Evolutionary conservation across 805 yeast genomes (phyloP), one percentile per base, ranked within the genome.

Genomic region (Wickerhamomyces mucosus): DNA sequence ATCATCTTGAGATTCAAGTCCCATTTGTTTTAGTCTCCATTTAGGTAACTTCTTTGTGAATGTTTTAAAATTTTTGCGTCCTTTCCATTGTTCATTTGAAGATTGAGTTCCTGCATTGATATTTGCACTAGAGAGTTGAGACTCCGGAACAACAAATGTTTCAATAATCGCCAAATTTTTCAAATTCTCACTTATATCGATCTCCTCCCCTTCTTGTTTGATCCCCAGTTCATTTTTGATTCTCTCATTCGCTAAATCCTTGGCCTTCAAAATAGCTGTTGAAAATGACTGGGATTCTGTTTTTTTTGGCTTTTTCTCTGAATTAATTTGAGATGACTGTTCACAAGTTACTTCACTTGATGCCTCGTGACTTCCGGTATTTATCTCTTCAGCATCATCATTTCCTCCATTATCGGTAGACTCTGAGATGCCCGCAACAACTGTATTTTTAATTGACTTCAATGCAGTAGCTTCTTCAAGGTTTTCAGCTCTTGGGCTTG

Each of bases 11-110:
- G 15, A 23, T 5, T 15, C 16, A 4, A 23, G 26, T 16, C 5
- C 37, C 30, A 7, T 32, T 31, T 3, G 27, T 9, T 19, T 36
- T 20, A 16, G 31, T 12, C 8, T 23, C 18, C 13, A 26, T 37
- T 12, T 40, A 43, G 34, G 51, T 36, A 17, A 23, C 15, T 39
- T 40, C 31, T 61, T 62, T 3, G 50, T 51, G 45, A 65, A 65
- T 5, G 37, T 48, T 33, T 65, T 65, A 38, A 57, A 64, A 38
- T 64, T 63, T 36, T 55, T 61, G 10, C 67, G 39, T 1, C 47
- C 51, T 15, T 41, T 32, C 58, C 61, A 53, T 13, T 40, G 41
- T 1, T 39, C 34, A 23, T 37, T 34, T 18, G 37, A 26, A 22
- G 26, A 5, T 9, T 31, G 10, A 6, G 21, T 8, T 16, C 9